Base-by-base conservation (phyloP, 2,329 filamentous ascomycete genomes). In the Aspergillus fijiensis region DNA sequence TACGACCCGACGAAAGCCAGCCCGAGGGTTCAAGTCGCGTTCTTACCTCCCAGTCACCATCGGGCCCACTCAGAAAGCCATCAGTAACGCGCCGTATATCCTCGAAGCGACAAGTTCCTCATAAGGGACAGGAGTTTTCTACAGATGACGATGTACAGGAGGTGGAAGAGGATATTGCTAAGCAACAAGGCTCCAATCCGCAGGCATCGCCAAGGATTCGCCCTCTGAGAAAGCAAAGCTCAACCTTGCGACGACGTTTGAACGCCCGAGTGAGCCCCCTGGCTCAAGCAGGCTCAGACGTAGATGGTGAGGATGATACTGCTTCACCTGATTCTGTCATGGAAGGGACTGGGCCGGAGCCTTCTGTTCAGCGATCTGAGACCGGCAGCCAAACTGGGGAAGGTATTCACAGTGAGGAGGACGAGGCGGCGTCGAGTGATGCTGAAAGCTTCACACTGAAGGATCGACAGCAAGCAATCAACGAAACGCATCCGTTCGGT, bases 381-480 rank as follows among this genome's bases (percentile, higher is more conserved):
- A 60, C 52, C 5, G 57, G 55, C 29, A 63, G 60, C 25, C 60
- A 67, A 31, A 60, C 60, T 29, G 72, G 50, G 23, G 42, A 75
- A 10, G 77, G 74, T 16, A 82, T 82, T 11, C 84, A 85, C 51
- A 85, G 84, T 48, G 87, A 89, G 10, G 89, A 65, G 5, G 68
- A 90, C 21, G 88, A 90, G 33, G 87, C 80, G 60, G 87, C 90
- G 60, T 71, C 93, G 55, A 97, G 94, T 75, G 95, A 98, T 69
- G 90, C 95, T 1, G 95, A 97, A 78, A 98, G 94, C 79, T 99
- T 99, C 74, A 99, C 95, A 0, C 84, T 99, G 69, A 96, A 96
- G 76, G 95, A 99, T 76, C 87, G 95, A 58, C 95, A 99, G 77
- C 88, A 96, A 74, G 95, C 95, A 65, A 99, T 99, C 82, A 99